Evolutionary conservation across 352 stramenopile genomes (phyloP).

Genomic region (Phytophthora pistaciae): DNA sequence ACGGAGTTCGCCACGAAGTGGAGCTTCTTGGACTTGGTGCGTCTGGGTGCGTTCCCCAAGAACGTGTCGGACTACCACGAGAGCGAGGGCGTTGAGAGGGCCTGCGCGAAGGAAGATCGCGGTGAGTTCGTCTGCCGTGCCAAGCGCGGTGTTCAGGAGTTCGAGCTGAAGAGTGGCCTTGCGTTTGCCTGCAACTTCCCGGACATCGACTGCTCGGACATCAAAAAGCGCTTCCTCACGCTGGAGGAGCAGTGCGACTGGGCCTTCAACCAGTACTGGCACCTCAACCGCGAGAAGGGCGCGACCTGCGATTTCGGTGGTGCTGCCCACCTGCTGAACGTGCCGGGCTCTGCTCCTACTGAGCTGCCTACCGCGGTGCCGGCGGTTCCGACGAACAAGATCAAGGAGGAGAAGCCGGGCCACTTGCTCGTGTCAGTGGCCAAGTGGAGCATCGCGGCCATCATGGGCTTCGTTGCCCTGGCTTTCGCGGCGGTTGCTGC

Average conservation of each 20-base stretch:
- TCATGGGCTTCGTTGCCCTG: constrained; percentile 33
- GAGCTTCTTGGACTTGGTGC: constrained; percentile 88
- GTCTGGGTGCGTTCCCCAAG: constrained; percentile 74
- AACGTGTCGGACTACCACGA: constrained; percentile 78
- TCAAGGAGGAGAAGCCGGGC: constrained; percentile 24
- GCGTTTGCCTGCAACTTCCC: constrained; percentile 71
- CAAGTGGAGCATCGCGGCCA: constrained; percentile 41
- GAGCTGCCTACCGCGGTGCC: constrained; percentile 15
- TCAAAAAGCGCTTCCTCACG: constrained; percentile 59
- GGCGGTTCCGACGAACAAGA: constrained; percentile 3
- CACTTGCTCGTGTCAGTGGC: constrained; percentile 36
- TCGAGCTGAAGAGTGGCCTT: constrained; percentile 71
- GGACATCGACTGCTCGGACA: constrained; percentile 67
- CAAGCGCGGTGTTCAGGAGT: constrained; percentile 79
- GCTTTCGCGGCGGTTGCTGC: constrained; percentile 23
- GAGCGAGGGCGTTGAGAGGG: constrained; percentile 63
- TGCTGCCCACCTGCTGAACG: constrained; percentile 60
- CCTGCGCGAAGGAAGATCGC: constrained; percentile 76
- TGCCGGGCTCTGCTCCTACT: constrained; percentile 28
- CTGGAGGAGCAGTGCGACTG: constrained; percentile 80
- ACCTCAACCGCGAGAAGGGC: constrained; percentile 68
- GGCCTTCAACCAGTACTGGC: constrained; percentile 85
- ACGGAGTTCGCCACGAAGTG: constrained; percentile 92
- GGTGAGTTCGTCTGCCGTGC: constrained; percentile 79
- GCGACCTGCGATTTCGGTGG: constrained; percentile 87